These are phyloP conservation scores for Elsinoe perseae DNA, from an alignment of 2,329 filamentous ascomycete genomes.

Conservation along the genomic window DNA sequence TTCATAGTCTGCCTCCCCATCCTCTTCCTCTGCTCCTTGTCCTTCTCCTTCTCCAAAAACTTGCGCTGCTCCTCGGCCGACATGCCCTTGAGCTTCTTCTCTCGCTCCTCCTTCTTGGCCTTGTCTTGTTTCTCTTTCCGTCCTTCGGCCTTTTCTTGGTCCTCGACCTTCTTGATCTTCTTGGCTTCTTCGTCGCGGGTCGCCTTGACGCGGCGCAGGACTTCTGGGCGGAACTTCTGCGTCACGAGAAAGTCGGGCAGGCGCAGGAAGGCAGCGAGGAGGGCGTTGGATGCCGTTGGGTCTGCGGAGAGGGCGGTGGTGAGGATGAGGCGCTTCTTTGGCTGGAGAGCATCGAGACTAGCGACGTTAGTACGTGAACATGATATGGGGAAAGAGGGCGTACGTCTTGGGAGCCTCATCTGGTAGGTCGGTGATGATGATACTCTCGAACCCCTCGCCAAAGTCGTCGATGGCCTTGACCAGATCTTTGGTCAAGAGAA, in stretches of 20 bases:
- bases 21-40: conserved; percentile 56
- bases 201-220: conserved; percentile 71
- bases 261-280: conserved; percentile 76
- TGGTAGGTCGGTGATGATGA: conserved; percentile 86
- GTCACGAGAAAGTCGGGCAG: conserved; percentile 74
- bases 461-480: conserved; percentile 69
- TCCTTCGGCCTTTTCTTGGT: conserved; percentile 62
- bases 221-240: conserved; percentile 77
- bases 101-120: conserved; percentile 70
- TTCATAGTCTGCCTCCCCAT: conserved; percentile 56
- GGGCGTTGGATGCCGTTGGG: conserved; percentile 56
- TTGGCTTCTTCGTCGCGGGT: conserved; percentile 73
- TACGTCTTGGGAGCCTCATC: conserved; percentile 78
- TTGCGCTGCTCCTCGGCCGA: conserved; percentile 51
- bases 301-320: conserved; percentile 51
- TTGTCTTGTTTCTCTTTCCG: conserved; percentile 49
- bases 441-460: conserved; percentile 73
- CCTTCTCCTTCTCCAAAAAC: conserved; percentile 73
- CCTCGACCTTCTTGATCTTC: conserved; percentile 70
- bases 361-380: not conserved
- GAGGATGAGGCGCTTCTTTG: conserved; percentile 81
- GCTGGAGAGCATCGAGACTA: conserved; percentile 73
- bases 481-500: conserved; percentile 79
- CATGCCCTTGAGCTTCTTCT: conserved; percentile 61
- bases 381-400: not conserved